Evolutionary conservation across 805 yeast genomes (phyloP).

Genomic region (Jamesozyma piceae): DNA sequence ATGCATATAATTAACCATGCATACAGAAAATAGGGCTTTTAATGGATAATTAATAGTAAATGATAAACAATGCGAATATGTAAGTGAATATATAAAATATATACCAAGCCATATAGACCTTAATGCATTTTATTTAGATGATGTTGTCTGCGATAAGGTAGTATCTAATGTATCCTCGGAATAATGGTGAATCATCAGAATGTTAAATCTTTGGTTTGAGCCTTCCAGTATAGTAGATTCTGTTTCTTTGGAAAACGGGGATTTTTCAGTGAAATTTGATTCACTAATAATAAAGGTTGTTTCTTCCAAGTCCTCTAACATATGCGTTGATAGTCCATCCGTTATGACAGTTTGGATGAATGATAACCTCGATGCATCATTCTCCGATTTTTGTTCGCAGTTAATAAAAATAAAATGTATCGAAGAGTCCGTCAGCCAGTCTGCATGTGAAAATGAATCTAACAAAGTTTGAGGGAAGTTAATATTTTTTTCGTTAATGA

Average conservation of each 20-base stretch:
- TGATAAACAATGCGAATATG: too few relatives aligned
- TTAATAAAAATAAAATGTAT: slow-evolving; percentile 11
- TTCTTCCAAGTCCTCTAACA: slow-evolving; percentile 16
- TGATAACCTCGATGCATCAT: background rate
- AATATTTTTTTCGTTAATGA: slow-evolving; percentile 14
- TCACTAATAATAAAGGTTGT: slow-evolving; percentile 24
- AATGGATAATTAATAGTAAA: too few relatives aligned
- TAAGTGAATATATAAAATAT: too few relatives aligned
- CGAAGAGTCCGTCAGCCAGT: slow-evolving; percentile 13
- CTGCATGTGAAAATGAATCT: slow-evolving; percentile 10
- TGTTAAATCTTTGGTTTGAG: slow-evolving; percentile 18
- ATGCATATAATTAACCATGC: too few relatives aligned
- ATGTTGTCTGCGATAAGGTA: too few relatives aligned
- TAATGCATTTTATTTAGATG: too few relatives aligned
- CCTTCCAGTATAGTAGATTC: slow-evolving; percentile 16
- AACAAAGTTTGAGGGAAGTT: slow-evolving; percentile 12
- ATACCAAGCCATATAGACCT: too few relatives aligned
- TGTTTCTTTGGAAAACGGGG: slow-evolving; percentile 19
- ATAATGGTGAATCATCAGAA: slow-evolving; percentile 17
- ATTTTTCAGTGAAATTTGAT: slow-evolving; percentile 9
- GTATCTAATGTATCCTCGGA: background rate
- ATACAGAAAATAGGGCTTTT: too few relatives aligned
- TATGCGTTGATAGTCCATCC: slow-evolving; percentile 9
- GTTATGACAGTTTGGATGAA: slow-evolving; percentile 17
- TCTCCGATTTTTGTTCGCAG: slow-evolving; percentile 5